Evolutionary conservation across 1,284 basidiomycete genomes (phyloP), one percentile per base, ranked within the genome.

Genomic region (Pyrrhoderma lamaoense): DNA sequence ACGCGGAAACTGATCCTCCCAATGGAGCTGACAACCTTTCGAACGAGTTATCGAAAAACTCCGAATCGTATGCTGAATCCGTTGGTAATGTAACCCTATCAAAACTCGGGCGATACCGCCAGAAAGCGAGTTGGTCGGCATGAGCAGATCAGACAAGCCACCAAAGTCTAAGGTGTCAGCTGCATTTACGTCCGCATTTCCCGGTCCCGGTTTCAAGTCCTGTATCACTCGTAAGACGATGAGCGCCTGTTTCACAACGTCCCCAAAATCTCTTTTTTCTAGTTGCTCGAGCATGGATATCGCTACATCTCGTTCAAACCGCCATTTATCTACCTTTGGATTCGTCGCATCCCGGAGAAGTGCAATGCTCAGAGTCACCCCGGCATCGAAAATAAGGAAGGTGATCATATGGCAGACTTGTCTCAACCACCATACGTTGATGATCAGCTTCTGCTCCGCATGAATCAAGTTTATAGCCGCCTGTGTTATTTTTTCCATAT

Each of bases 361-460:
- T 3, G 49, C 44, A 18, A 55, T 52, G 23, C 13, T 38, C 14
- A 66, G 58, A 34, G 62, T 61, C 45, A 67, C 61, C 7, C 61
- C 62, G 45, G 62, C 65, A 51, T 66, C 65, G 56, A 67, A 65
- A n/a, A 61, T 52, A 45, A 65, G 63, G 57, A 64, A 66, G 21
- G 62, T 38, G 40, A 59, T 53, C 44, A 60, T 49, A 60, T 61
- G 59, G 42, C 49, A 49, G 27, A 42, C 52, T 40, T 45, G 57
- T 52, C 38, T 58, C 57, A 25, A 57, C 56, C 43, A 58, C 36
- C 47, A 21, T 42, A 52, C 42, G 22, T 48, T 38, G 23, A 52
- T 56, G 35, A 60, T 58, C 13, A 59, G 58, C 16, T 54, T 53
- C 38, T 58, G 59, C 51, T 61, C 58, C 3, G 55, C 39, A 21